A percentile compares a stretch with the other conserved stretches of the same genome.
These are phyloP conservation scores for Coemansia sp. DNA, from an alignment of 192 early-diverging fungal species.

Conservation along the genomic window DNA sequence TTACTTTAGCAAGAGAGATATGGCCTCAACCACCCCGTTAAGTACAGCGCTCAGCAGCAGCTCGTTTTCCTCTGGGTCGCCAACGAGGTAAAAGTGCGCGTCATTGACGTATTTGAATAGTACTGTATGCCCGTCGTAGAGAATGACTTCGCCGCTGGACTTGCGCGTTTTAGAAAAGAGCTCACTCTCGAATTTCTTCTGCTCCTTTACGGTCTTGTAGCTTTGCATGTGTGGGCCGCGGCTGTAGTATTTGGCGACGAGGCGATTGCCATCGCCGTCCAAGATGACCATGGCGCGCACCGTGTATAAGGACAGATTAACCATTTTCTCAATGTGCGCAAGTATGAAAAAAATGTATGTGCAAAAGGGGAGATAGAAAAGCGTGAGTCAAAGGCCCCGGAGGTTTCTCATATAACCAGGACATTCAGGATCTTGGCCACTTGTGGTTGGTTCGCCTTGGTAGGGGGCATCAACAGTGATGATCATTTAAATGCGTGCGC, in stretches of 20 bases:
- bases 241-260: conserved; percentile 91
- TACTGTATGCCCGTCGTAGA: conserved; percentile 91
- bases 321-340: conserved; percentile 47
- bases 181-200: conserved; percentile 86
- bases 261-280: conserved; percentile 88
- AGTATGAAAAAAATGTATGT: neutral
- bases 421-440: too few species aligned
- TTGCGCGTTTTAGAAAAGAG: conserved; percentile 91
- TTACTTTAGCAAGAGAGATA: conserved; percentile 80
- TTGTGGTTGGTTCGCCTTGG: too few species aligned
- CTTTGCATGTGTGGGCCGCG: conserved; percentile 23
- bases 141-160: conserved; percentile 77
- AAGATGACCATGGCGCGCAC: conserved; percentile 86
- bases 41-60: conserved; percentile 77
- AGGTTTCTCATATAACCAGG: too few species aligned
- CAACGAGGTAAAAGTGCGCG: conserved; percentile 89
- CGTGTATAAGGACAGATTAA: conserved; percentile 82
- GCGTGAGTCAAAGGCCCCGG: neutral
- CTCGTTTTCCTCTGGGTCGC: conserved; percentile 91
- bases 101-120: conserved; percentile 84
- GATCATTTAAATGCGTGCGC: too few species aligned
- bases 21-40: conserved; percentile 79
- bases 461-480: too few species aligned
- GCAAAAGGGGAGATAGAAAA: neutral
- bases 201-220: conserved; percentile 67